Percentiles rank a stretch among this genome's conserved stretches.
Evolutionary conservation across 2,329 filamentous ascomycete species (phyloP).

Genomic region (Tolypocladium tundrense): DNA sequence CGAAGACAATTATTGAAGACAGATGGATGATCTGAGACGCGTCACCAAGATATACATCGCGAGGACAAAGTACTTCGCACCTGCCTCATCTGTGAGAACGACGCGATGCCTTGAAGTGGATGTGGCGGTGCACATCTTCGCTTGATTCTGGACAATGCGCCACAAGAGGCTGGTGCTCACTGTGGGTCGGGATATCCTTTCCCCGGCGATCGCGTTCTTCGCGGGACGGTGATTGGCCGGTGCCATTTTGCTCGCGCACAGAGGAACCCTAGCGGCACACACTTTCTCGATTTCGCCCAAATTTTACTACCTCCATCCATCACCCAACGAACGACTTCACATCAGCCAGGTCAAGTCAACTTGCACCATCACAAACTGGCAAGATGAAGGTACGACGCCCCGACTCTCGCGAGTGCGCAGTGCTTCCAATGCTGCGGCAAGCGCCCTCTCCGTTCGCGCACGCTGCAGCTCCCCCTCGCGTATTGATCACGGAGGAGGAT

Average conservation of each 20-base stretch:
- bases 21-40: neutral
- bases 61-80: neutral
- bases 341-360: conserved; percentile 31
- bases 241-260: conserved; percentile 8
- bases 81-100: neutral
- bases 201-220: conserved; percentile 4
- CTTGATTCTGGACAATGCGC: neutral
- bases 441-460: neutral
- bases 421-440: neutral
- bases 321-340: conserved; percentile 23
- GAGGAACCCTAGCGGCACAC: conserved; percentile 31
- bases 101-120: neutral
- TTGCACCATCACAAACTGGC: conserved; percentile 35
- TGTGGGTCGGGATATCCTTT: conserved; percentile 11
- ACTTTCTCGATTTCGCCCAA: conserved; percentile 28
- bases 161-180: conserved; percentile 1
- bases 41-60: neutral
- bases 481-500: neutral
- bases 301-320: conserved; percentile 21
- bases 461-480: neutral
- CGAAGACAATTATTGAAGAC: neutral
- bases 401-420: neutral
- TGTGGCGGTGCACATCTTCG: conserved; percentile 1
- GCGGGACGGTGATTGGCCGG: conserved; percentile 21
- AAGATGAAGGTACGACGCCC: conserved; percentile 34